Base-by-base conservation (phyloP, 1,284 basidiomycete species). In the Cryptococcus sp. region DNA sequence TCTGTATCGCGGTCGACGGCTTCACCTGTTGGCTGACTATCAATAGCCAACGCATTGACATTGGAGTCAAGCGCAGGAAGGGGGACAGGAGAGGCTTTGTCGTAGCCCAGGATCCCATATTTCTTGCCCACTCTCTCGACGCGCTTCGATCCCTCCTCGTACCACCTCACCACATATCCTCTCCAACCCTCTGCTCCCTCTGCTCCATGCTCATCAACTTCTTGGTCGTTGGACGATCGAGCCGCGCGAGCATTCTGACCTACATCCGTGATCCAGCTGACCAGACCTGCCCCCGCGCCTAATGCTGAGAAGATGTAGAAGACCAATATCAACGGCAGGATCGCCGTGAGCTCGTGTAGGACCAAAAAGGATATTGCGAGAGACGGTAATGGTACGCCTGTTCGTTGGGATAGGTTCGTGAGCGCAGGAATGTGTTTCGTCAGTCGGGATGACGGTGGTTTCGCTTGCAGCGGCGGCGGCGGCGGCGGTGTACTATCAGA, bases 321-420 rank as follows among this genome's bases (percentile, higher is more conserved):
- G 44, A 92, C 74, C 22, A 85, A 82, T 3, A 88, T 82, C 31
- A 95, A 81, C 1, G 93, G 92, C 0, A 88, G 80, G 55, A 95
- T 71, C 0, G 93, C 92, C 0, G 91, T 94, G 16, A 92, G 68
- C 75, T 97, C 93, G 74, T 96, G 93, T 8, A 97, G 81, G 52
- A 94, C 79, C 2, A 85, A 85, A 70, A 96, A 95, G 0, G 91
- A 90, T 40, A 89, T 67, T 4, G 88, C 75, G 52, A 96, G 83
- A 2, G 90, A 90, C 0, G 90, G 83, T 0, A 93, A 76, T 7
- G 91, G 88, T 3, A 76, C 69, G 51, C 72, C 70, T 1, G 76
- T 75, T 5, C 71, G 67, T 5, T 52, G 31, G 2, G 74, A 70
- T 2, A 78, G 59, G 4, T 47, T 44, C 2, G 54, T 47, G 7